Evolutionary conservation across 306 rosid genomes (phyloP), one percentile per base, ranked within the genome.

Genomic region (Inga leiocalycina): DNA sequence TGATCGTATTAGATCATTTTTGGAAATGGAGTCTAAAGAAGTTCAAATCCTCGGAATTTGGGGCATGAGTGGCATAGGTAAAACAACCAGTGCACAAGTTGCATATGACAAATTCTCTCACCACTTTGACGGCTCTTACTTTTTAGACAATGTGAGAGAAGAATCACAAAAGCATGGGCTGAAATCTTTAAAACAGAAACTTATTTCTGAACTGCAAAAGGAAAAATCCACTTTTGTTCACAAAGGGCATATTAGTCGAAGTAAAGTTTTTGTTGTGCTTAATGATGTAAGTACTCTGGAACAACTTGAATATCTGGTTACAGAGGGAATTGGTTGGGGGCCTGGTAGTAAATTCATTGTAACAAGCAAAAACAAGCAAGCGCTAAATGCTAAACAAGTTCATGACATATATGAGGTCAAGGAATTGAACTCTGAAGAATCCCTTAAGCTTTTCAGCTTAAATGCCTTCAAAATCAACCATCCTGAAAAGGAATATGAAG

Each of bases 41-140:
- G 52, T 80, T 37, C 20, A 34, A 59, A 41, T 76, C 5, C 37
- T 84, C 69, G 87, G 87, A 76, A 59, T 84, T 37, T 76, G 84
- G 84, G 87, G 81, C 35, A 80, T 84, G 84, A 78, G 79, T 2
- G 67, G 80, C 43, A 80, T 84, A 4, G 87, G 87, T 7, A 84
- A 84, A 32, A 84, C 87, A 51, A 75, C 78, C 2, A 24, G 75
- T 56, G 87, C 84, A 2, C 61, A 14, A 3, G 75, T 81, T 46
- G 12, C 61, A 19, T 84, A 57, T 76, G 41, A 59, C 0, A 15
- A 59, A 7, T 6, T 80, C 4, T 84, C 75, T 69, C 24, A 59
- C 17, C 56, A 20, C 0, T 84, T 15, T 39, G 75, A 84, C 10
- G 48, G 77, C 3, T 35, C 24, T 9, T 80, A 59, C 54, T 84